Evolutionary conservation across 1,284 basidiomycete genomes (phyloP).

Genomic region (Leccinum holopus): DNA sequence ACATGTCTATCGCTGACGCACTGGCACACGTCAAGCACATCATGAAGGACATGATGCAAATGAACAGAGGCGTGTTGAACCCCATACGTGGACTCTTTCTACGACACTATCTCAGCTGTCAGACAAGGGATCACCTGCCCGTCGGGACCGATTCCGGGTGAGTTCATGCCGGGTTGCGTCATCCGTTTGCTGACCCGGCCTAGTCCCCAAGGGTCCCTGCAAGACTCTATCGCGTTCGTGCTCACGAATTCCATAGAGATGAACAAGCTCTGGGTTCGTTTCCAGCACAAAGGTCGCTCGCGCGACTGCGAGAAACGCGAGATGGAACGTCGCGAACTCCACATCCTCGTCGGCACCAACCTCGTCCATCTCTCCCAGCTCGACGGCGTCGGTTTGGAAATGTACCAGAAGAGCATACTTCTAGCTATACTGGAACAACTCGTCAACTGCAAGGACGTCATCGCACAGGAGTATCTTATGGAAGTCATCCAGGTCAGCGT

Average conservation of each 20-base stretch:
- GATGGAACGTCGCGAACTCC: slow-evolving; percentile 87
- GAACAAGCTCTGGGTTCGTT: slow-evolving; percentile 98
- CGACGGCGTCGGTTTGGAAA: slow-evolving; percentile 89
- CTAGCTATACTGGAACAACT: slow-evolving; percentile 93
- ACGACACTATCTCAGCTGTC: slow-evolving; percentile 91
- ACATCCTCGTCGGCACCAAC: slow-evolving; percentile 94
- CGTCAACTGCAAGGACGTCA: slow-evolving; percentile 95
- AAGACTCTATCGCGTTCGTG: slow-evolving; percentile 92
- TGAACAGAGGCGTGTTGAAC: slow-evolving; percentile 93
- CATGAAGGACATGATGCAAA: slow-evolving; percentile 99
- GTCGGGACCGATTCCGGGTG: slow-evolving; percentile 82
- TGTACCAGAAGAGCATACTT: slow-evolving; percentile 83
- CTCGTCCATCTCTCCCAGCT: slow-evolving; percentile 90
- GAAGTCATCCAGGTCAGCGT: slow-evolving; percentile 53
- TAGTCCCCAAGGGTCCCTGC: slow-evolving; percentile 57
- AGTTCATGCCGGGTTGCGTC: no score
- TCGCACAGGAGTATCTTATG: slow-evolving; percentile 97
- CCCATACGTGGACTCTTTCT: slow-evolving; percentile 92
- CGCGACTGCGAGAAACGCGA: slow-evolving; percentile 94
- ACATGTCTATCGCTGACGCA: slow-evolving; percentile 94
- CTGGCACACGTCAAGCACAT: slow-evolving; percentile 84
- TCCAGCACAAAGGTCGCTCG: slow-evolving; percentile 95
- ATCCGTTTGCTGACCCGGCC: no score
- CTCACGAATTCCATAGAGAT: slow-evolving; percentile 98
- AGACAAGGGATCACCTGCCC: slow-evolving; percentile 92